Conservation (phyloP, 441 rosid genomes). For the Dalechampia spathulata region DNA sequence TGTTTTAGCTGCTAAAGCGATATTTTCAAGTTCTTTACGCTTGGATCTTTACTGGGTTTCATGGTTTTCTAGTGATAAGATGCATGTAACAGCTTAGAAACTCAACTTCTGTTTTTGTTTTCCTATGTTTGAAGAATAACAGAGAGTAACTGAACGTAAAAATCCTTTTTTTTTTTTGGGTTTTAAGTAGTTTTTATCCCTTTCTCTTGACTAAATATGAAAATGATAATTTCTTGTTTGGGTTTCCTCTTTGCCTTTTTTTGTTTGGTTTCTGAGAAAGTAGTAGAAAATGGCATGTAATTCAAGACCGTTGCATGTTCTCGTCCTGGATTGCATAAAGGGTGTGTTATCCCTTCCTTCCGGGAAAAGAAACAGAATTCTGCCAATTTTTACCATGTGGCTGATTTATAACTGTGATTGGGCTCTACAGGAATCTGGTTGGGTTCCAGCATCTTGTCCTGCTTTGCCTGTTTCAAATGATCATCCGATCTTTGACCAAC, state of each 20-base stretch:
- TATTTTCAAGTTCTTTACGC: neutral
- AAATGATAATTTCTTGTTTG: neutral
- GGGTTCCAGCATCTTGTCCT: neutral
- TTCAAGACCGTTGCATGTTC: neutral
- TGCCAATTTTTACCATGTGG: no score
- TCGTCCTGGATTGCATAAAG: neutral
- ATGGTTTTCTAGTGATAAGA: neutral
- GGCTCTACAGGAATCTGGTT: neutral
- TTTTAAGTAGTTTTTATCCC: neutral
- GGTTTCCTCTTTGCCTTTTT: neutral
- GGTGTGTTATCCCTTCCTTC: neutral
- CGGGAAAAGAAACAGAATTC: no score
- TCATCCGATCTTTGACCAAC: no score
- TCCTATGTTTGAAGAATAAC: no score
- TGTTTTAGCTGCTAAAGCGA: neutral
- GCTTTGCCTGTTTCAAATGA: neutral
- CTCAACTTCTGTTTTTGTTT: no score
- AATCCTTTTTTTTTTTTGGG: neutral
- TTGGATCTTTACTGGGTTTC: neutral
- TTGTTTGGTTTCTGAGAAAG: neutral
- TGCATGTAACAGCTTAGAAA: no score
- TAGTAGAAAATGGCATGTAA: neutral
- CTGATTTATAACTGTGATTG: neutral
- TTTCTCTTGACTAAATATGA: neutral
- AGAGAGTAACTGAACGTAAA: neutral